Percentiles rank a stretch among this genome's conserved stretches.
Conservation (phyloP, 192 early-diverging fungal genomes). For the Bifiguratus adelaidae region DNA sequence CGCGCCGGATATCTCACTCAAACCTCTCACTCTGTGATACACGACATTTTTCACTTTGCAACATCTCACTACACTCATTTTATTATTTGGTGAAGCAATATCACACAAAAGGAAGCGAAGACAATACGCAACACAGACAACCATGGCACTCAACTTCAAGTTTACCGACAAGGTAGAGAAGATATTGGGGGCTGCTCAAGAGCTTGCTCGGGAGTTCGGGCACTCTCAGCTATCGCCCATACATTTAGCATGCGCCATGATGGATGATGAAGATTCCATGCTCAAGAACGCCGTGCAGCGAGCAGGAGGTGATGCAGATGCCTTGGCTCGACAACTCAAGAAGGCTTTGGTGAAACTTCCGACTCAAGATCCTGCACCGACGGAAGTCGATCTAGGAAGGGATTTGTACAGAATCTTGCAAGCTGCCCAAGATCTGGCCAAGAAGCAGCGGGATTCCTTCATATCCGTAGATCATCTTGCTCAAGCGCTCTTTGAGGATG, state of each 20-base stretch:
- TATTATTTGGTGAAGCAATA: too few species aligned
- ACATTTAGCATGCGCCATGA: constrained; percentile 71
- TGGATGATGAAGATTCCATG: constrained; percentile 76
- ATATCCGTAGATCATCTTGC: constrained; percentile 85
- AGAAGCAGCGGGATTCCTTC: constrained; percentile 81
- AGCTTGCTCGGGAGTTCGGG: constrained; percentile 60
- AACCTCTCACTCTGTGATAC: too few species aligned
- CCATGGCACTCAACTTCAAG: too few species aligned
- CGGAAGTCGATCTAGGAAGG: constrained; percentile 53
- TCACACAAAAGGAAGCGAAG: too few species aligned
- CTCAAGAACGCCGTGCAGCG: constrained; percentile 70
- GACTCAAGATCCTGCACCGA: constrained; percentile 77
- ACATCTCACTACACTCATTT: too few species aligned
- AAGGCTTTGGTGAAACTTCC: constrained; percentile 69
- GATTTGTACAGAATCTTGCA: constrained; percentile 50
- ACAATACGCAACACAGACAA: too few species aligned
- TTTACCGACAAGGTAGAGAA: constrained; percentile 86
- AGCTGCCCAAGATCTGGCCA: constrained; percentile 71
- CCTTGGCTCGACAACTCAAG: constrained; percentile 71
- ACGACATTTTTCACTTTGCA: too few species aligned
- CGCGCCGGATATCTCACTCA: too few species aligned
- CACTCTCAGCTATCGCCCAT: constrained; percentile 70
- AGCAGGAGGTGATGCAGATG: constrained; percentile 68
- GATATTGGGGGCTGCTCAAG: constrained; percentile 46
- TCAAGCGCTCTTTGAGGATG: constrained; percentile 67